Evolutionary conservation across 2,329 filamentous ascomycete species (phyloP), one percentile per base, ranked within the genome.

Genomic region (Cercospora beticola): DNA sequence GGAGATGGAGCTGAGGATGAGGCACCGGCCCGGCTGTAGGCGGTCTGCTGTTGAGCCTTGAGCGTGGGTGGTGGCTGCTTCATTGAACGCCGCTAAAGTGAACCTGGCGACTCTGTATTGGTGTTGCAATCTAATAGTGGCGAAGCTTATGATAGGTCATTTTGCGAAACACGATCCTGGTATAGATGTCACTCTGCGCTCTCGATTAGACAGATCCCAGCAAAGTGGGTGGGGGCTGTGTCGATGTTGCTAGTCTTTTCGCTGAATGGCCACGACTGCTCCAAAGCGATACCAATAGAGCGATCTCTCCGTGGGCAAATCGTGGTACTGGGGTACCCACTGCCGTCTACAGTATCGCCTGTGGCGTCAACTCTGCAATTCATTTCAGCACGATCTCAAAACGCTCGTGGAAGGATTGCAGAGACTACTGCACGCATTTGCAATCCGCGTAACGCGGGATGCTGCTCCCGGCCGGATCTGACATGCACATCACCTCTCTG

Each of bases 381-480:
- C 36, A 43, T n/a, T 43, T 43, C 6, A 43, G 12, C 43, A 54
- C 33, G 12, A 46, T 28, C 40, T 52, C 16, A 6, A 52, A 52
- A 23, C 5, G 18, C 6, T 23, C 21, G 12, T 23, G 46, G 36
- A 43, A 58, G 54, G n/a, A 21, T 31, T 58, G 54, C 54, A 58
- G 54, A 26, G 26, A 28, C 26, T 58, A 58, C 54, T 58, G 54
- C 26, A 58, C 54, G 54, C 54, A 58, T 58, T 58, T 58, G 54
- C 54, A 58, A 58, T 58, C 54, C 54, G 54, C 54, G 54, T 58
- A 31, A 26, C 26, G 23, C 54, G 54, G 36, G 54, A 33, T 58
- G 54, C 23, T 23, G 10, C 7, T 31, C 26, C 26, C 54, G n/a
- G 54, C 26, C 54, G 14, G 23, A 2, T 52, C 21, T 26, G 46